Base-by-base conservation (phyloP, 805 yeast species). In the Alloascoidea africana region DNA sequence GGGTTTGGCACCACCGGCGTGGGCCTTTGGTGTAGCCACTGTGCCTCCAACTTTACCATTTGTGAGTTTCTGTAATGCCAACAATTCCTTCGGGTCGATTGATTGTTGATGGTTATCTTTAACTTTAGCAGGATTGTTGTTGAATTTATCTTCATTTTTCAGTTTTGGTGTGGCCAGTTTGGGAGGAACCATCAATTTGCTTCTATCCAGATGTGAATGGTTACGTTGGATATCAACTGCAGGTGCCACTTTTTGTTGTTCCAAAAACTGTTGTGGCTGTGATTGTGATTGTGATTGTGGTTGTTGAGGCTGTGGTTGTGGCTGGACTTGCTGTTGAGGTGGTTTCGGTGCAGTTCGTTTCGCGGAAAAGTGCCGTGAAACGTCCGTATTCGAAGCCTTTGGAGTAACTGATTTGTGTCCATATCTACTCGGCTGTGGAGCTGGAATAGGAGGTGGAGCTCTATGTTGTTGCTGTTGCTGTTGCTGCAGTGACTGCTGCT, bases 21-120 rank as follows among this genome's bases (percentile, higher is more conserved):
- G 8, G 8, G 30, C n/a, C n/a, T 8, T 8, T 23, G 30, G 30
- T n/a, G n/a, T n/a, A n/a, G n/a, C n/a, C n/a, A n/a, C n/a, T n/a
- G n/a, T n/a, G n/a, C 30, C 30, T 23, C 30, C 30, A 23, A 23
- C 30, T 23, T 23, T 23, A 23, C 30, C 30, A 23, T 23, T 23
- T 23, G 30, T 23, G 8, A 23, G n/a, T 23, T 23, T 23, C n/a
- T 23, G 30, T 23, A 23, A 23, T 23, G 8, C n/a, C n/a, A 23
- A 23, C n/a, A 23, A 23, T 8, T 23, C 30, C 8, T 23, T 23
- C n/a, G 30, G n/a, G n/a, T 23, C 30, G n/a, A 23, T 23, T 23
- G 8, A 8, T 8, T 23, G 8, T 8, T 23, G 8, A 23, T 23
- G 8, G n/a, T 23, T 23, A n/a, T 23, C n/a, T 8, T 8, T 8